A percentile compares a stretch with the other conserved stretches of the same genome.
Conservation (phyloP, 495 filamentous ascomycete genomes). For the Lophium mytilinum region DNA sequence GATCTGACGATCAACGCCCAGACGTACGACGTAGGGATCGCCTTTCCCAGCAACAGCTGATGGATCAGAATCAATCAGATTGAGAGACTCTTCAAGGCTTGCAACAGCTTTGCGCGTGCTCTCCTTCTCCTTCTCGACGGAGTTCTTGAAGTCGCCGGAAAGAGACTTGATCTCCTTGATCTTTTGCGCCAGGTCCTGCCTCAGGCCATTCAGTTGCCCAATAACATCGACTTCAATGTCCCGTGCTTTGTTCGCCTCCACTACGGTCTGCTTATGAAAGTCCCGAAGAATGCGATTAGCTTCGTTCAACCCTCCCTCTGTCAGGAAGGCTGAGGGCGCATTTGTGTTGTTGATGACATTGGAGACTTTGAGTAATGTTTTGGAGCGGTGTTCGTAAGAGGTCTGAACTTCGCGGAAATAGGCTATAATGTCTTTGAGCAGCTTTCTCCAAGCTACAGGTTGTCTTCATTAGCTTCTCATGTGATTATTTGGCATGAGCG, state of each 20-base stretch:
- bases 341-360: constrained; percentile 75
- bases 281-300: constrained; percentile 70
- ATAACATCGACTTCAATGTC: constrained; percentile 91
- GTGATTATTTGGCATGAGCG: background rate
- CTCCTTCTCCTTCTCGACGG: constrained; percentile 73
- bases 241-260: constrained; percentile 77
- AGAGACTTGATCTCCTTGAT: constrained; percentile 95
- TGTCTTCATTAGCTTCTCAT: no score
- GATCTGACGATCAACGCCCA: constrained; percentile 79
- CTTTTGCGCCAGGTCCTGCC: constrained; percentile 86
- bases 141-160: constrained; percentile 89
- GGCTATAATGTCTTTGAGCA: constrained; percentile 87
- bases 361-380: constrained; percentile 72
- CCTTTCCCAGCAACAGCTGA: constrained; percentile 69
- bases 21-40: constrained; percentile 79
- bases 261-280: constrained; percentile 74
- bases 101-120: constrained; percentile 61
- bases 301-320: constrained; percentile 75
- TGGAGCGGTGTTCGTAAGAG: constrained; percentile 80
- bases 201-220: constrained; percentile 70
- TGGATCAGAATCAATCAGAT: constrained; percentile 67
- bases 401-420: constrained; percentile 92
- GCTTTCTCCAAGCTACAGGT: constrained; percentile 76
- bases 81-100: constrained; percentile 70
- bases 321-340: constrained; percentile 61